These are phyloP conservation scores for Colletotrichum kahawae DNA, from an alignment of 2,329 filamentous ascomycete genomes.

Conservation along the genomic window DNA sequence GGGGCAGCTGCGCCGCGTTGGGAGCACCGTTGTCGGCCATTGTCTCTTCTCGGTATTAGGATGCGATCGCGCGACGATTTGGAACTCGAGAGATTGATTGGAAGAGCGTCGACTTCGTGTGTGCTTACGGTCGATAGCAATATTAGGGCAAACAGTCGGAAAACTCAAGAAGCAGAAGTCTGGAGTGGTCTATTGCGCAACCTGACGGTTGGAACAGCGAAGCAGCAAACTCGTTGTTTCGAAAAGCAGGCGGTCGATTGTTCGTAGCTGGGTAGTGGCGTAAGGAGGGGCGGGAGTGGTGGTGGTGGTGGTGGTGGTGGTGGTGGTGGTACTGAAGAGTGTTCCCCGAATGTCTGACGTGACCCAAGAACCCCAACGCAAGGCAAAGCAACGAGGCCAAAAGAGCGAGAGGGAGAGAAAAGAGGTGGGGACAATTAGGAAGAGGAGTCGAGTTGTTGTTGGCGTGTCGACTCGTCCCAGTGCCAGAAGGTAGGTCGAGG, in stretches of 20 bases:
- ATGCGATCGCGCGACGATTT: neutral
- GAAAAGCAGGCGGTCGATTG: neutral
- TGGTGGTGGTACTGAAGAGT: neutral
- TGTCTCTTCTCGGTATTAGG: conserved; percentile 29
- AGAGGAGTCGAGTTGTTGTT: neutral
- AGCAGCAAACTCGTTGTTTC: neutral
- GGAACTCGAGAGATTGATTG: neutral
- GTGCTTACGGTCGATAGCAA: conserved; percentile 7
- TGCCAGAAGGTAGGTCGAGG: neutral
- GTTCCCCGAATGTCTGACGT: conserved; percentile 9
- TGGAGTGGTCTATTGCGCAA: neutral
- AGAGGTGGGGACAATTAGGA: neutral
- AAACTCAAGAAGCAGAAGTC: conserved; percentile 6
- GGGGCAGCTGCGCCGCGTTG: conserved; percentile 69
- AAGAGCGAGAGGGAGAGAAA: neutral
- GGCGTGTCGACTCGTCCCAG: neutral
- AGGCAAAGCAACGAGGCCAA: conserved; percentile 9
- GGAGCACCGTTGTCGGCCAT: conserved; percentile 82
- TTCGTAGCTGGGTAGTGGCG: conserved; percentile 2
- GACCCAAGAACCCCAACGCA: conserved; percentile 9
- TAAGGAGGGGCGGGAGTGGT: neutral
- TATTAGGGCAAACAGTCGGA: conserved; percentile 18
- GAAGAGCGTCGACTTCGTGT: neutral
- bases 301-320: neutral
- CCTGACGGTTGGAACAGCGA: neutral